Base-by-base conservation (phyloP, 2,329 filamentous ascomycete species). In the Aspergillus floridensis region DNA sequence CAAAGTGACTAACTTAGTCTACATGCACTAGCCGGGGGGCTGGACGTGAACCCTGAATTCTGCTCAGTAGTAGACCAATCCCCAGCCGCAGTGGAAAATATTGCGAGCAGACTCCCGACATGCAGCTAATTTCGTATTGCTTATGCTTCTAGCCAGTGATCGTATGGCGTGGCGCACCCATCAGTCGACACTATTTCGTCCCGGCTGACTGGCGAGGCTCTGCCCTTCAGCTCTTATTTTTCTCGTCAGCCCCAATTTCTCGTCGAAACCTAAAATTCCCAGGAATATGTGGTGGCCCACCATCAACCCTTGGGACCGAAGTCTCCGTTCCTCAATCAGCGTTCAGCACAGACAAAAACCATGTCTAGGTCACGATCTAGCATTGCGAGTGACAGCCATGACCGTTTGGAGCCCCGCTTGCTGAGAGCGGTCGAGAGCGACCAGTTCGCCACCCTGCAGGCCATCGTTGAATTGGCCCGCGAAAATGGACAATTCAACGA, bases 341-440 rank as follows among this genome's bases (percentile, higher is more conserved):
- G 16, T 16, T 7, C 38, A 19, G 16, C 38, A 44, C 38, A 16
- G 38, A 44, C 38, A 44, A 8, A 7, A 44, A 44, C 38, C 10
- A 64, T 64, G 69, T 64, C 70, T 11, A 65, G 65, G 19, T 70
- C 71, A 52, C 68, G 68, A 51, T 70, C 74, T 46, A 75, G 69
- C 61, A 64, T 74, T 41, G 68, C 66, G 12, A 76, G 73, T 63
- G 72, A 75, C 44, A 67, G 66, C 59, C 66, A 74, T 54, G 74
- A 75, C 41, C 72, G 77, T 14, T 70, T 78, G 47, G 77, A 79
- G 56, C 77, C 77, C 5, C 74, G 71, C 21, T 70, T 79, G n/a
- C 68, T 78, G 6, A 72, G 74, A 57, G 76, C 76, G 7, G 75
- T 70, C 3, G 76, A 76, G 56, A 67, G 70, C 53, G 72, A 79